Evolutionary conservation across 345 rosid species (phyloP).

Genomic region (Limnanthes douglasii): DNA sequence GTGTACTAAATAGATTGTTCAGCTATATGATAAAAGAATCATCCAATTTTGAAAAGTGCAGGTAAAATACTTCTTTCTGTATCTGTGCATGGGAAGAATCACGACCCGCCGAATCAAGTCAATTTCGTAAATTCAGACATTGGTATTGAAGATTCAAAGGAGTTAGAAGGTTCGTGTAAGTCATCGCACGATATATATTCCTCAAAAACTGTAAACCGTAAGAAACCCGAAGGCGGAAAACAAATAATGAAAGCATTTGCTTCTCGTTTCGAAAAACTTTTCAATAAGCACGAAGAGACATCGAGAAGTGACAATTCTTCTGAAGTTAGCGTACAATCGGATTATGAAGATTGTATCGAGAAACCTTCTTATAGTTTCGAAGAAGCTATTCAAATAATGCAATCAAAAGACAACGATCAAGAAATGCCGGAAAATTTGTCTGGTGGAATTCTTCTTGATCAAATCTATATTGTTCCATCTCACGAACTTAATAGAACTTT

Average conservation of each 20-base stretch:
- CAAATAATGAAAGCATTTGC: constrained; percentile 39
- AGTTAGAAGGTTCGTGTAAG: constrained; percentile 11
- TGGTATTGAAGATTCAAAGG: constrained; percentile 16
- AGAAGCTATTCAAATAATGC: constrained; percentile 47
- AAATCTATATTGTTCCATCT: constrained; percentile 24
- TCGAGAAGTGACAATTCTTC: constrained; percentile 20
- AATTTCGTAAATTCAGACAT: constrained; percentile 16
- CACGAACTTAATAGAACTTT: constrained; percentile 45
- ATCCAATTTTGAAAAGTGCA: too few species aligned
- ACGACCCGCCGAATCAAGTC: constrained; percentile 11
- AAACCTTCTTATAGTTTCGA: constrained; percentile 33
- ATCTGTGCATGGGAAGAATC: constrained; percentile 36
- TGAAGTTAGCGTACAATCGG: constrained; percentile 33
- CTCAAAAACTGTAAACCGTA: constrained; percentile 24
- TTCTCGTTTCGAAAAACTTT: constrained; percentile 36
- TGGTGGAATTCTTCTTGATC: constrained; percentile 67
- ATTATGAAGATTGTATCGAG: constrained; percentile 48
- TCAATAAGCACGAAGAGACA: constrained; percentile 39
- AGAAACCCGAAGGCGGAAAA: constrained; percentile 48
- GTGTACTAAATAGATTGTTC: too few species aligned
- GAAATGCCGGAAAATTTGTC: constrained; percentile 58
- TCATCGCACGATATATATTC: constrained; percentile 13
- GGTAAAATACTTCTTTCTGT: constrained; percentile 63
- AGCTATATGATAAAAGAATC: too few species aligned
- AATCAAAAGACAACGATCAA: constrained; percentile 20